phyloP scores from a whole-genome alignment of 306 rosid species.

The Ammopiptanthus mongolicus region DNA sequence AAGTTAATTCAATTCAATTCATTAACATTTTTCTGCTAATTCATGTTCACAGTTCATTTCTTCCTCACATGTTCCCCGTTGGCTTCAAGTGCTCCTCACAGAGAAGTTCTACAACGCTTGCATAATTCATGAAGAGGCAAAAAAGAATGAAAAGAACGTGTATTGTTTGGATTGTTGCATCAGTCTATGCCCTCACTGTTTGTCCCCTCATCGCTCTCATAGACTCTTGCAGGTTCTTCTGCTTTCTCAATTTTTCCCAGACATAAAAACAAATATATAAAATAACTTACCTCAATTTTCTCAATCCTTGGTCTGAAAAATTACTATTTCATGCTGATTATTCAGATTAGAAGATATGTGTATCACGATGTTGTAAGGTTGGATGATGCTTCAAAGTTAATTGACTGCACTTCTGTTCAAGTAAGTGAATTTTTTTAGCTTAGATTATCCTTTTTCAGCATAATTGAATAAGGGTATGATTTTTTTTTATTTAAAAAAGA shows the following conservation, averaged over 20 bases:
- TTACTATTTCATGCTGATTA: not conserved
- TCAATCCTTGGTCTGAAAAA: not conserved
- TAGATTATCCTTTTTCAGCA: not conserved
- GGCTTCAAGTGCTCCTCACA: conserved; percentile 65
- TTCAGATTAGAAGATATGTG: conserved; percentile 84
- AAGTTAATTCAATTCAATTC: not conserved
- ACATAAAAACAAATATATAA: no score
- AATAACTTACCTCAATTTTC: not conserved
- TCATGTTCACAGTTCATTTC: conserved; percentile 24
- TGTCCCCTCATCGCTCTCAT: conserved; percentile 67
- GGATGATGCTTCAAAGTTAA: conserved; percentile 70
- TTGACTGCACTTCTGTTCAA: conserved; percentile 79
- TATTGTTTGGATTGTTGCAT: conserved; percentile 86
- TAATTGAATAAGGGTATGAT: not conserved
- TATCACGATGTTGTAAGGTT: conserved; percentile 71
- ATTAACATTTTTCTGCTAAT: not conserved
- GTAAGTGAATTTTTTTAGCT: conserved; percentile 29
- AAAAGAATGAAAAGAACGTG: conserved; percentile 86
- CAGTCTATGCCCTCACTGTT: conserved; percentile 90
- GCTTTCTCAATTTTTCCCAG: not conserved
- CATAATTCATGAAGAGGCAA: conserved; percentile 71
- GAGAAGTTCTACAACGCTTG: conserved; percentile 98
- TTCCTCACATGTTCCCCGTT: conserved; percentile 50
- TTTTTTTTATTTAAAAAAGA: no score
- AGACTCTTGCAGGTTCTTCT: conserved; percentile 72